A percentile compares a stretch with the other conserved stretches of the same genome.
Conservation (phyloP, 306 rosid genomes). For the Dicorynia guianensis region DNA sequence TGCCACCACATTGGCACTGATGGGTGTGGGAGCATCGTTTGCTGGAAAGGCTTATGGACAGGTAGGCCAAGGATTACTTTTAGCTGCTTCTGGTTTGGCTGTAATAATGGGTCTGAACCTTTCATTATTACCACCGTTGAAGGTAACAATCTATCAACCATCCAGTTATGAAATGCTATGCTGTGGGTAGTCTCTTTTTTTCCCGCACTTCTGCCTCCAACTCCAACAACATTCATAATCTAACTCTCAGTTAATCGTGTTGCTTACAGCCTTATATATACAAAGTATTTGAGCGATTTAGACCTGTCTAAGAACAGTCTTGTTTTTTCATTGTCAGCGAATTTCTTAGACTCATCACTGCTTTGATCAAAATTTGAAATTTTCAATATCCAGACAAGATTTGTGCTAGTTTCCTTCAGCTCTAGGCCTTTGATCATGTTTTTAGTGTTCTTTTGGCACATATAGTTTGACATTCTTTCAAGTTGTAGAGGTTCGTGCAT, state of each 20-base stretch:
- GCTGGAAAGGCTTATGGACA: conserved; percentile 99
- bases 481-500: background rate
- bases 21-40: conserved; percentile 89
- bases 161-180: background rate
- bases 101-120: conserved; percentile 93
- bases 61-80: conserved; percentile 91
- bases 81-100: conserved; percentile 95
- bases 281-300: conserved; percentile 10
- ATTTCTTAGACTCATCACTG: background rate
- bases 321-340: conserved; percentile 14
- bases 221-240: background rate
- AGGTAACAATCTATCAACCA: background rate
- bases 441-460: background rate
- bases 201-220: background rate
- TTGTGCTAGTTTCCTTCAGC: background rate
- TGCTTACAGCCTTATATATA: background rate
- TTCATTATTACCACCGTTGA: background rate
- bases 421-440: too few relatives aligned
- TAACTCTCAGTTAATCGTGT: background rate
- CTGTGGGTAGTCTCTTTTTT: background rate
- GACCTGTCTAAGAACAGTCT: conserved; percentile 19
- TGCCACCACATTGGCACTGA: conserved; percentile 89
- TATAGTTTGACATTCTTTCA: conserved; percentile 12
- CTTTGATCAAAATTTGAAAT: conserved; percentile 28
- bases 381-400: conserved; percentile 15